Percentiles rank a stretch among this genome's conserved stretches.
These are phyloP conservation scores for Citrullus colocynthis DNA, from an alignment of 306 rosid genomes.

Conservation along the genomic window DNA sequence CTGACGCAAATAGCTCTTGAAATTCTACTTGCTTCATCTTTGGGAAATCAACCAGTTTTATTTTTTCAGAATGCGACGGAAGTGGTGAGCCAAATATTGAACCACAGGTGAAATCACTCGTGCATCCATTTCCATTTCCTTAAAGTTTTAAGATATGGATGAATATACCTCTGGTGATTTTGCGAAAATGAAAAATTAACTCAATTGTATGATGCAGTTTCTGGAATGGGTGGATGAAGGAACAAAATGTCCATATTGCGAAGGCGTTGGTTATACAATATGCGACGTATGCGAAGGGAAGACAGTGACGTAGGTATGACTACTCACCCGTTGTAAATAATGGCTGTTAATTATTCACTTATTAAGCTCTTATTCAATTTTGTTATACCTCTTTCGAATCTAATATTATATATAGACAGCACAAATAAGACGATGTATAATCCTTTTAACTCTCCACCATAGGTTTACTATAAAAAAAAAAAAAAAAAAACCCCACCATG, in stretches of 20 bases:
- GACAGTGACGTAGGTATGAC: conserved; percentile 18
- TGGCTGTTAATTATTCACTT: background rate
- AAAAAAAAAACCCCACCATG: too few relatives aligned
- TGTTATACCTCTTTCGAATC: background rate
- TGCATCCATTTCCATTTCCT: background rate
- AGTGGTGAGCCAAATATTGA: conserved; percentile 80
- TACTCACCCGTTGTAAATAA: background rate
- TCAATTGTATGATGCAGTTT: conserved; percentile 49
- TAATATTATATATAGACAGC: background rate
- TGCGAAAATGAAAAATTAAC: background rate
- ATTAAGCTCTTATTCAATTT: background rate
- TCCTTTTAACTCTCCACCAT: background rate
- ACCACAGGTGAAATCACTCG: conserved; percentile 47
- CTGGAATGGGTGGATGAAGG: conserved; percentile 78
- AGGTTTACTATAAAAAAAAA: too few relatives aligned
- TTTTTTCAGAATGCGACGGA: conserved; percentile 79
- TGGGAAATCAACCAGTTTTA: background rate
- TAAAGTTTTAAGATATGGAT: conserved; percentile 2
- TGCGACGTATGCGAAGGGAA: conserved; percentile 70
- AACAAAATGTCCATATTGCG: conserved; percentile 74
- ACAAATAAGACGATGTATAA: background rate
- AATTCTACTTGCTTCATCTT: too few relatives aligned
- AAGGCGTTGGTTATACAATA: conserved; percentile 50
- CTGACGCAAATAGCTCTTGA: background rate
- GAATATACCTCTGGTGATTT: background rate